Conservation (phyloP, 2,329 filamentous ascomycete genomes). For the Apiospora pterosperma region DNA sequence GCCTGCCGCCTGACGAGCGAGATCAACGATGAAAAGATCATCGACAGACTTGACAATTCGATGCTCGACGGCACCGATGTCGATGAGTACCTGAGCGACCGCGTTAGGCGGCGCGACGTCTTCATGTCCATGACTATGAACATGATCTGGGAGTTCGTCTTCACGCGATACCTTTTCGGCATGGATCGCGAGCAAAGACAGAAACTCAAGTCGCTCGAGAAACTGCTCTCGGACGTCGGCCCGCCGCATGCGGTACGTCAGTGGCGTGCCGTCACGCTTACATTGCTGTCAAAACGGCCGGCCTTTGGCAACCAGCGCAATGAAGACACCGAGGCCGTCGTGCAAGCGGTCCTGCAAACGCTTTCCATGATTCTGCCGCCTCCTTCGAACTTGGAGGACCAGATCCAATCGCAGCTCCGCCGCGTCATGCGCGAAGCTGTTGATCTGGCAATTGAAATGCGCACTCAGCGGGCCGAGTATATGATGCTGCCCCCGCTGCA, state of each 20-base stretch:
- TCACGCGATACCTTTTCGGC: conserved; percentile 95
- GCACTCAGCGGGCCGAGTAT: conserved; percentile 92
- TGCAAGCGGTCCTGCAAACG: conserved; percentile 83
- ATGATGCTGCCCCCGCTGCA: conserved; percentile 96
- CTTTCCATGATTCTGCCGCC: conserved; percentile 83
- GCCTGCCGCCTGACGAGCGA: conserved; percentile 80
- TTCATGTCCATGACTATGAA: conserved; percentile 99
- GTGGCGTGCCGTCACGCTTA: conserved; percentile 95
- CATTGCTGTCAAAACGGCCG: conserved; percentile 75
- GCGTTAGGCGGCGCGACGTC: conserved; percentile 83
- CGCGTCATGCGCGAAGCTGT: conserved; percentile 88
- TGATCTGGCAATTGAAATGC: conserved; percentile 92
- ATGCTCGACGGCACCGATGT: conserved; percentile 93
- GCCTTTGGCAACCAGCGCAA: conserved; percentile 80
- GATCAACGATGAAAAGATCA: conserved; percentile 87
- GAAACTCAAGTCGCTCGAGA: conserved; percentile 94
- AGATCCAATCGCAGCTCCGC: conserved; percentile 80
- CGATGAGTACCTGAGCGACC: conserved; percentile 81
- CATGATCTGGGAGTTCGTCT: conserved; percentile 99
- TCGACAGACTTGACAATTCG: conserved; percentile 90
- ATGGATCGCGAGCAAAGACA: conserved; percentile 98
- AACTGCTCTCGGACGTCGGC: conserved; percentile 83
- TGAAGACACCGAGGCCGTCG: conserved; percentile 92
- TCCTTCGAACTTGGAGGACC: conserved; percentile 72
- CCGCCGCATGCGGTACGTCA: conserved; percentile 86